A percentile compares a stretch with the other conserved stretches of the same genome.
phyloP scores from a whole-genome alignment of 1,284 basidiomycete genomes.

The Gymnopus androsaceus region DNA sequence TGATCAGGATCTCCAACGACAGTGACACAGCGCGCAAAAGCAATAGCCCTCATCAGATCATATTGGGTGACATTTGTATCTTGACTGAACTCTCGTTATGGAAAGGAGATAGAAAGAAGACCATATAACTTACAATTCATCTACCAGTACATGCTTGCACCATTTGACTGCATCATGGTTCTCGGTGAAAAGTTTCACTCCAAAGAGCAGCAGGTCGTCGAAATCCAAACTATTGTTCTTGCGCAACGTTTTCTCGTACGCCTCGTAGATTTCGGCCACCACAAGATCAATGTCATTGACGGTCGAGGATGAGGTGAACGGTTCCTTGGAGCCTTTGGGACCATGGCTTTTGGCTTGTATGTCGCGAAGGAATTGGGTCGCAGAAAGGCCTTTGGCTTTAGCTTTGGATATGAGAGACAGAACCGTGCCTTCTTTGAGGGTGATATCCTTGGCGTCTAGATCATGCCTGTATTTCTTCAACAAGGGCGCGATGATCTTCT shows the following conservation, averaged over 20 bases:
- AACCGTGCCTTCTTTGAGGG: conserved; percentile 62
- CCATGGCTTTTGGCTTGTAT: conserved; percentile 20
- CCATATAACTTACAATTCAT: conserved; percentile 74
- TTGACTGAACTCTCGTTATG: conserved; percentile 49
- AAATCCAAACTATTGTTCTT: conserved; percentile 82
- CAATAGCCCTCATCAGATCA: conserved; percentile 79
- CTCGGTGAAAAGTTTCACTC: conserved; percentile 68
- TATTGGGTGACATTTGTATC: conserved; percentile 91
- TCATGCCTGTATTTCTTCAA: conserved; percentile 58
- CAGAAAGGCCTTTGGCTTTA: conserved; percentile 72
- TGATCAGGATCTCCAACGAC: conserved; percentile 94
- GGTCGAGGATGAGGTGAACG: conserved; percentile 7
- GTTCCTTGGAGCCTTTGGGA: conserved; percentile 4
- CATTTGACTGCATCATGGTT: conserved; percentile 58
- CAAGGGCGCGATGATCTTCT: conserved; percentile 69
- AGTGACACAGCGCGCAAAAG: conserved; percentile 62
- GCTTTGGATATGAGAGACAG: conserved; percentile 77
- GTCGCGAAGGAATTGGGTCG: conserved; percentile 45
- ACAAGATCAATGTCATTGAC: conserved; percentile 38
- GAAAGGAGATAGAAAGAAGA: neutral
- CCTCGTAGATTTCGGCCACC: conserved; percentile 61
- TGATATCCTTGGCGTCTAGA: conserved; percentile 49
- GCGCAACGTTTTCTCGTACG: conserved; percentile 69
- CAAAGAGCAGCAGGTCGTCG: conserved; percentile 84
- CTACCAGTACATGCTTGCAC: conserved; percentile 83